Percentiles rank a stretch among this genome's conserved stretches.
These are phyloP conservation scores for Tylopilus sp. DNA, from an alignment of 1,284 basidiomycete genomes.

Conservation along the genomic window DNA sequence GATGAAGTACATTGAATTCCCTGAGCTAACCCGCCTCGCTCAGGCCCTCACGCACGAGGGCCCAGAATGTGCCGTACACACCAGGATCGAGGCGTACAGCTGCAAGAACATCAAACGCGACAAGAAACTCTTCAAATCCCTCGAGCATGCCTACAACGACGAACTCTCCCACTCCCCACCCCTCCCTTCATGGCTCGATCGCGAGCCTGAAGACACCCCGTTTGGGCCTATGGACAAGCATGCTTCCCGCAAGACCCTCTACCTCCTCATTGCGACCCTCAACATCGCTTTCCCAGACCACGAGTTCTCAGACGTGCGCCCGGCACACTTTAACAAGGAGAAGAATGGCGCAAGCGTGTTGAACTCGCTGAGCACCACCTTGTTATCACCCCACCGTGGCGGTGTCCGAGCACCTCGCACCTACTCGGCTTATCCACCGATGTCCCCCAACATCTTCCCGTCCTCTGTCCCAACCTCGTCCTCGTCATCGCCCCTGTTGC, in stretches of 20 bases:
- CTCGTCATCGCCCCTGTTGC: slow-evolving; percentile 68
- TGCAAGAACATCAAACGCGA: slow-evolving; percentile 98
- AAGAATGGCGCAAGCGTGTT: slow-evolving; percentile 83
- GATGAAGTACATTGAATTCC: slow-evolving; percentile 95
- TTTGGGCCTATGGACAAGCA: slow-evolving; percentile 84
- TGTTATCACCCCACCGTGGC: slow-evolving; percentile 73
- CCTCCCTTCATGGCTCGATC: slow-evolving; percentile 76
- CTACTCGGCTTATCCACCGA: slow-evolving; percentile 84
- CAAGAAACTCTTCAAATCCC: slow-evolving; percentile 94
- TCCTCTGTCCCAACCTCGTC: slow-evolving; percentile 72
- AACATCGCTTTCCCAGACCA: slow-evolving; percentile 98
- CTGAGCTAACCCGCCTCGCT: slow-evolving; percentile 83
- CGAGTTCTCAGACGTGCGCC: slow-evolving; percentile 94
- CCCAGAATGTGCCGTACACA: slow-evolving; percentile 91
- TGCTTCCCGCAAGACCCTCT: slow-evolving; percentile 88
- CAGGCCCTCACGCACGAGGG: slow-evolving; percentile 88
- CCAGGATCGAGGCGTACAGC: slow-evolving; percentile 96
- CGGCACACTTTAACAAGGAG: slow-evolving; percentile 91
- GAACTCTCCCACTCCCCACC: slow-evolving; percentile 78
- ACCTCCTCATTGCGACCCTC: slow-evolving; percentile 95
- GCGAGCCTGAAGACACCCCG: slow-evolving; percentile 78
- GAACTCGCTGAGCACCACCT: slow-evolving; percentile 83
- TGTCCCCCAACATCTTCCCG: slow-evolving; percentile 79
- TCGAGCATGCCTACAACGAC: slow-evolving; percentile 89
- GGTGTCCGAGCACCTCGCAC: slow-evolving; percentile 76